Base-by-base conservation (phyloP, 1,284 basidiomycete genomes). In the Pulveroboletus sp. region DNA sequence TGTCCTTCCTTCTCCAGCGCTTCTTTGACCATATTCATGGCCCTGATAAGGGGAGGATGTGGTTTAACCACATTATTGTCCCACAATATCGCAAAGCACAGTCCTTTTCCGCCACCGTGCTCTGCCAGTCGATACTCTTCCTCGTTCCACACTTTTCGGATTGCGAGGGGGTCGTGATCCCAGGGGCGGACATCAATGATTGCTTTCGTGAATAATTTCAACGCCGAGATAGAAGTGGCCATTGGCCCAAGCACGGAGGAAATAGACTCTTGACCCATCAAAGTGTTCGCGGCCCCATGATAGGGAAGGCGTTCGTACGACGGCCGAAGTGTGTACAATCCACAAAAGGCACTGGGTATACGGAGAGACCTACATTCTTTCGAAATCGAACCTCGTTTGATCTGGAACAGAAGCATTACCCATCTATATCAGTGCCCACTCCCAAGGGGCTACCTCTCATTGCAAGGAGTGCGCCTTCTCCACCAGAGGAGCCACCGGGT, bases 161-260 rank as follows among this genome's bases (percentile, higher is more conserved):
- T 68, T 3, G 80, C 80, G 28, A 83, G 74, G 0, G 91, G 89
- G 66, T 93, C 92, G 49, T 73, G 76, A 20, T 79, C 65, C 91
- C 91, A 93, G 0, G 88, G 87, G 57, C 84, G 72, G 14, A 75
- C 69, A 49, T 76, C 75, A 17, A 85, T 65, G 6, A 91, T 77
- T 0, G 78, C 77, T 65, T 87, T 82, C 55, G 83, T 81, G 73
- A 92, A 92, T 2, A 79, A 62, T 62, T 86, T 86, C 49, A 92
- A 65, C 2, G 81, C 85, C 4, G 72, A 76, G 9, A 93, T 58
- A 14, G 79, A 82, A 20, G 78, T 77, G 4, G 85, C 77, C 64
- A 93, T 78, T 2, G 92, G 92, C 0, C 91, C 91, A 3, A 91
- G 78, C 44, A 92, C 87, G 2, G 87, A 91, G 2, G 78, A 77